Evolutionary conservation across 2,329 filamentous ascomycete species (phyloP), one percentile per base, ranked within the genome.

Genomic region (Rhynchosporium agropyri): DNA sequence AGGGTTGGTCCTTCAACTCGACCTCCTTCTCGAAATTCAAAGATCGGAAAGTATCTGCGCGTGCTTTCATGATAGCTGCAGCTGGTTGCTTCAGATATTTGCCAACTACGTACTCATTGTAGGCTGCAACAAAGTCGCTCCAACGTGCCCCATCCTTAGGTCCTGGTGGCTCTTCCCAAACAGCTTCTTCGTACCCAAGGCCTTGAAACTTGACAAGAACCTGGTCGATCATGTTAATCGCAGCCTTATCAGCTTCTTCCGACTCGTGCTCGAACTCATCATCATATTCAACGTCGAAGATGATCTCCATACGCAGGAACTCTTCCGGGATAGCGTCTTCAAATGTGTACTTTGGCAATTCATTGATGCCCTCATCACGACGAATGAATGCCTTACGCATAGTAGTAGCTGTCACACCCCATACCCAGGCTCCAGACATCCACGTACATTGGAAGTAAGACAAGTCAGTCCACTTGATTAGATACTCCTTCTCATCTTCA

Each of bases 181-280:
- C 92, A 0, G 87, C 85, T 63, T 97, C 92, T 66, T 97, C 92
- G 72, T 99, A 98, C 4, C 88, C 84, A 7, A 99, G 83, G 12
- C 95, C 95, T 75, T 96, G 92, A 76, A 93, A 98, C 74, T 99
- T 99, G 77, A 96, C 90, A 54, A 89, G 84, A 0, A 92, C 88
- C 69, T 87, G 83, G 56, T 86, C 82, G 28, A 99, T 86, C 68
- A 92, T 84, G 40, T 84, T 82, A 46, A 94, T 87, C 4, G 89
- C 86, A 43, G 83, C 83, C 64, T 92, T 80, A 70, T 95, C 91
- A 15, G 89, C 82, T 58, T 88, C 84, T 68, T 89, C 86, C 31
- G 83, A 86, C 38, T 83, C 82, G 10, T 84, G 77, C 5, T 64
- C 77, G 4, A 76, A 72, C 28, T 74, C 79, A 67, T 84, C 84